phyloP scores from a whole-genome alignment of 2,329 filamentous ascomycete species.

The Chlorencoelia australis region DNA sequence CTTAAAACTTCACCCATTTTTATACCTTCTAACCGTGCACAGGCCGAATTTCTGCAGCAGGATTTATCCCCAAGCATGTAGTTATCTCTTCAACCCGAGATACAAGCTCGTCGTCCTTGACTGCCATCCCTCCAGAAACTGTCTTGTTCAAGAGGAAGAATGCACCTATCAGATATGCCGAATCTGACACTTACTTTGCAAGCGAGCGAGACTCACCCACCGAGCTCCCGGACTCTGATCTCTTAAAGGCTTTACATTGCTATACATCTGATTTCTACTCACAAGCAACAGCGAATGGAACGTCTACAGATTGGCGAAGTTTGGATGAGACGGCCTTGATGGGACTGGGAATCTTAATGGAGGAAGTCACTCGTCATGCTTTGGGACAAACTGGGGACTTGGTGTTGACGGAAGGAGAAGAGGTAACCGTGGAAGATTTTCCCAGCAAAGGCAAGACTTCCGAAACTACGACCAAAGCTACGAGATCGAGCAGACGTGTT shows the following conservation, averaged over 20 bases:
- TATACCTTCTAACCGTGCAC: constrained; percentile 2
- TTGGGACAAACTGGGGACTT: constrained; percentile 59
- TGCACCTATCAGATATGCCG: constrained; percentile 57
- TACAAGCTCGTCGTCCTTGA: constrained; percentile 23
- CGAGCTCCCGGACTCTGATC: constrained; percentile 55
- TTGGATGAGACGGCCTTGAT: constrained; percentile 73
- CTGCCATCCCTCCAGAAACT: constrained; percentile 53
- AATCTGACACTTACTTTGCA: constrained; percentile 62
- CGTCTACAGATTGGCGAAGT: constrained; percentile 38
- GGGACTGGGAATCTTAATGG: constrained; percentile 63
- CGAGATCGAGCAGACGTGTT: too few species aligned
- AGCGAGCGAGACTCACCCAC: constrained; percentile 44
- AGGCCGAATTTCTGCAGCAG: constrained; percentile 34
- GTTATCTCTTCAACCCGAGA: constrained; percentile 20
- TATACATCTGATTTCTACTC: constrained; percentile 61
- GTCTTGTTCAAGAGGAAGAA: constrained; percentile 55
- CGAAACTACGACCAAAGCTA: too few species aligned
- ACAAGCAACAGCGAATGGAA: constrained; percentile 18
- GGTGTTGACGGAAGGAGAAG: constrained; percentile 54
- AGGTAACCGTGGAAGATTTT: too few species aligned
- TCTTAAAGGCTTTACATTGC: constrained; percentile 57
- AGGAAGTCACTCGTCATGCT: constrained; percentile 53
- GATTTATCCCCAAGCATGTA: constrained; percentile 30
- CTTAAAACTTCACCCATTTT: not conserved
- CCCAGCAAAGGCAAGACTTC: too few species aligned